These are phyloP conservation scores for Pseudogymnoascus sp. DNA, from an alignment of 2,329 filamentous ascomycete species.

Conservation along the genomic window DNA sequence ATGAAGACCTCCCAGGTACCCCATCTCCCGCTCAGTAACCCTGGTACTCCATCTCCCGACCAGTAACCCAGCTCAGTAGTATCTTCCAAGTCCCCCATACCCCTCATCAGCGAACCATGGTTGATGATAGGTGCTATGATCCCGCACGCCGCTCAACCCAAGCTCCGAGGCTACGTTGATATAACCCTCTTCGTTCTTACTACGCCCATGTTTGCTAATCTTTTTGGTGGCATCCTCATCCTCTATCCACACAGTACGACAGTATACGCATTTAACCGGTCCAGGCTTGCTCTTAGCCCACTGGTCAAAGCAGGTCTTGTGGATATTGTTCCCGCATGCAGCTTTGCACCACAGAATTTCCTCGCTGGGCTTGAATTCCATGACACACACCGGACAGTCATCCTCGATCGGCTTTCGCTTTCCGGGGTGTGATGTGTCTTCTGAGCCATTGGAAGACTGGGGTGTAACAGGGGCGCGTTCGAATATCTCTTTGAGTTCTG, in stretches of 20 bases:
- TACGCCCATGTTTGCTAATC: slow-evolving; percentile 35
- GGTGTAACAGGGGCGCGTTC: slow-evolving; percentile 43
- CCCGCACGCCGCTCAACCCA: slow-evolving; percentile 47
- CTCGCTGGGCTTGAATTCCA: slow-evolving; percentile 41
- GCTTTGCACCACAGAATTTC: slow-evolving; percentile 51
- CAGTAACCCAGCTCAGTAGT: neutral
- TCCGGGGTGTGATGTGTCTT: slow-evolving; percentile 32
- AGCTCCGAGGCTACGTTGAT: slow-evolving; percentile 54
- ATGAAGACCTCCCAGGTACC: neutral
- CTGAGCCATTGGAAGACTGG: slow-evolving; percentile 29
- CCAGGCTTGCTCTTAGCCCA: slow-evolving; percentile 43
- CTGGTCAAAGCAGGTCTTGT: slow-evolving; percentile 45
- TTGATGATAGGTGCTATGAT: slow-evolving; percentile 31
- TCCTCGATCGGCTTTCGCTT: slow-evolving; percentile 53
- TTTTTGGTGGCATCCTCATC: slow-evolving; percentile 33
- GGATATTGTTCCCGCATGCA: slow-evolving; percentile 50
- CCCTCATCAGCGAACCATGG: slow-evolving; percentile 16
- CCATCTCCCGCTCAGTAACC: neutral
- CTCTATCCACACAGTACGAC: slow-evolving; percentile 48
- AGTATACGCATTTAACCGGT: slow-evolving; percentile 52
- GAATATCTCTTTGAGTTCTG: slow-evolving; percentile 51
- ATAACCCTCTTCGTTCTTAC: slow-evolving; percentile 46
- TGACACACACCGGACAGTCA: slow-evolving; percentile 57
- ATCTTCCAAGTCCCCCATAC: neutral
- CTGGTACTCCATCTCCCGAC: neutral